phyloP scores from a whole-genome alignment of 306 rosid species.

The Glycine tomentella region DNA sequence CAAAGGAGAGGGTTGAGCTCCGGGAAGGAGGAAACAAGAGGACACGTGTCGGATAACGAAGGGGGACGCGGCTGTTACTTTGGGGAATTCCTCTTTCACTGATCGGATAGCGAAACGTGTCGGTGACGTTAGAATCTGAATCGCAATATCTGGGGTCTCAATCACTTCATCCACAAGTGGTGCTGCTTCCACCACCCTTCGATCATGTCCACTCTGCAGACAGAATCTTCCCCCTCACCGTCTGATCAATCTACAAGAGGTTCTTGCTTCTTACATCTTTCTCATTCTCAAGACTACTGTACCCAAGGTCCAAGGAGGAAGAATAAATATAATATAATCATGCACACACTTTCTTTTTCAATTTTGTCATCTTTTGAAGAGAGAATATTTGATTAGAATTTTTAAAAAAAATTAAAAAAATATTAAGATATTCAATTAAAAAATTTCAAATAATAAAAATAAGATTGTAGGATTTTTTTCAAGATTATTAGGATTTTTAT shows the following conservation, averaged over 20 bases:
- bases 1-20: constrained; percentile 26
- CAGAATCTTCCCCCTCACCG: constrained; percentile 30
- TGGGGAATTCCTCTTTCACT: not conserved
- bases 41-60: constrained; percentile 48
- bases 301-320: not conserved
- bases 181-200: not conserved
- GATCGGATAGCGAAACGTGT: constrained; percentile 51
- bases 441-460: too few relatives aligned
- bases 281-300: constrained; percentile 1
- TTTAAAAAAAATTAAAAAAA: too few relatives aligned
- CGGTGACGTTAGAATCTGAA: constrained; percentile 39
- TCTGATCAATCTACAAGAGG: not conserved
- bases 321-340: not conserved
- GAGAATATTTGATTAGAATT: too few relatives aligned
- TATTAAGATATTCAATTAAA: too few relatives aligned
- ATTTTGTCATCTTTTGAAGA: too few relatives aligned
- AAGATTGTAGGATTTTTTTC: too few relatives aligned
- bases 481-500: too few relatives aligned
- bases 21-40: not conserved
- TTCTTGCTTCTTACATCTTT: constrained; percentile 12
- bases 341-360: too few relatives aligned
- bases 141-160: not conserved
- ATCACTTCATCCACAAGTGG: constrained; percentile 8
- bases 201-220: not conserved
- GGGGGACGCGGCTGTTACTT: too few relatives aligned